phyloP scores from a whole-genome alignment of 2,329 filamentous ascomycete species.

The Pseudogymnoascus verrucosus region DNA sequence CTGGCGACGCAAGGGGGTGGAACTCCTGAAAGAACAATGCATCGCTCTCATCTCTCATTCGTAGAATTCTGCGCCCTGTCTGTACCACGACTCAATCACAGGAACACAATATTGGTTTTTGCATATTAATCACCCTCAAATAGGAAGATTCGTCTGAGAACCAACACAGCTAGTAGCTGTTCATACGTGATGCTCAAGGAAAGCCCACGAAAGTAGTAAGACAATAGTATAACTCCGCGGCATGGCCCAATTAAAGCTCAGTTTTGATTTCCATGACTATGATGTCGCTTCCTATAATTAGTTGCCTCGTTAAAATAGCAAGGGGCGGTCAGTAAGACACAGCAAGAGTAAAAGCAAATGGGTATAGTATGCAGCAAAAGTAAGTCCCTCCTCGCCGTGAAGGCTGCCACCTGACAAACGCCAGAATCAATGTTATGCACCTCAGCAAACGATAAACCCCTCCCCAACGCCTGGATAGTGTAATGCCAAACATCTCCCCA shows the following conservation, averaged over 20 bases:
- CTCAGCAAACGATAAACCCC: not conserved
- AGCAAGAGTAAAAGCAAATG: not conserved
- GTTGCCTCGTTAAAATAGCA: not conserved
- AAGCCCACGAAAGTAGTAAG: not conserved
- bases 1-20: not conserved
- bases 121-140: not conserved
- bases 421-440: not conserved
- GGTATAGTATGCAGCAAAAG: slow-evolving; percentile 4
- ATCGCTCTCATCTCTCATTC: not conserved
- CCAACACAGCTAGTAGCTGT: not conserved
- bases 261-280: not conserved
- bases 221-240: not conserved
- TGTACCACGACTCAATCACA: not conserved
- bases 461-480: not conserved
- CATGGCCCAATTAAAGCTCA: not conserved
- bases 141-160: not conserved
- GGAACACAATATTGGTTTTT: not conserved
- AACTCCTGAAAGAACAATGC: not conserved
- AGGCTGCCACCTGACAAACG: not conserved
- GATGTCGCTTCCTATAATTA: not conserved
- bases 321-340: not conserved
- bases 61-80: not conserved
- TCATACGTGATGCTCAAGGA: not conserved
- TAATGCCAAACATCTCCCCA: not conserved
- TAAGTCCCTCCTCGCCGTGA: not conserved